These are phyloP conservation scores for Cinchona pubescens DNA, from an alignment of 257 asterid species.

Conservation along the genomic window DNA sequence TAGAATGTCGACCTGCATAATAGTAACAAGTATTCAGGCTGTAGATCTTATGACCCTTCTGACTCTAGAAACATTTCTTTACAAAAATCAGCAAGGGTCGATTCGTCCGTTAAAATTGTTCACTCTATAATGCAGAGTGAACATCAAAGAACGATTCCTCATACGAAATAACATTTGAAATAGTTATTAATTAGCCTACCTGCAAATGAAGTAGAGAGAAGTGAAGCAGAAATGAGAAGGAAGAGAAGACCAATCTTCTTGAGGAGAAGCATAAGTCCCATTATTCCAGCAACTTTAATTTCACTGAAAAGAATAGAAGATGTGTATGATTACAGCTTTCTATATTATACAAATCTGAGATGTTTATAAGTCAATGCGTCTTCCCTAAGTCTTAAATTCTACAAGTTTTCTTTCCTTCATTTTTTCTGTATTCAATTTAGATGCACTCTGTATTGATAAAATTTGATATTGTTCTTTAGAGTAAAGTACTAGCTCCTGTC, in stretches of 20 bases:
- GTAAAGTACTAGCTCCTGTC: too few relatives aligned
- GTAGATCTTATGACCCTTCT: too few relatives aligned
- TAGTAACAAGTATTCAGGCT: neutral
- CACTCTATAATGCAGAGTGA: too few relatives aligned
- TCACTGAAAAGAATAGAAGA: slow-evolving; percentile 18
- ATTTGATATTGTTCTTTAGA: too few relatives aligned
- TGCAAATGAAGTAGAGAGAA: slow-evolving; percentile 61
- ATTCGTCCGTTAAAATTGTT: too few relatives aligned
- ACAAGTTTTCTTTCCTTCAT: too few relatives aligned
- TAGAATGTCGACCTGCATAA: slow-evolving; percentile 31
- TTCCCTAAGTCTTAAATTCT: slow-evolving; percentile 30
- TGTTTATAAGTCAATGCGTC: slow-evolving; percentile 7
- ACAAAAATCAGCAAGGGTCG: too few relatives aligned
- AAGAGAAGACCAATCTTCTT: slow-evolving; percentile 56
- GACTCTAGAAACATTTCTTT: too few relatives aligned
- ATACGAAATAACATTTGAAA: too few relatives aligned
- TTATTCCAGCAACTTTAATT: slow-evolving; percentile 25
- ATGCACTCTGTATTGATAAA: too few relatives aligned
- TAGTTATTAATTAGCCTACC: slow-evolving; percentile 36
- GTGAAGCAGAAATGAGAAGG: slow-evolving; percentile 58
- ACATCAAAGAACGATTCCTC: too few relatives aligned
- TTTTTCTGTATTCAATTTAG: too few relatives aligned
- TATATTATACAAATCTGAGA: slow-evolving; percentile 25
- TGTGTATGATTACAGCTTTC: slow-evolving; percentile 22
- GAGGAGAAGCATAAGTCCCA: slow-evolving; percentile 40